Conservation (phyloP, 2,329 filamentous ascomycete species). For the Colletotrichum lentis region DNA sequence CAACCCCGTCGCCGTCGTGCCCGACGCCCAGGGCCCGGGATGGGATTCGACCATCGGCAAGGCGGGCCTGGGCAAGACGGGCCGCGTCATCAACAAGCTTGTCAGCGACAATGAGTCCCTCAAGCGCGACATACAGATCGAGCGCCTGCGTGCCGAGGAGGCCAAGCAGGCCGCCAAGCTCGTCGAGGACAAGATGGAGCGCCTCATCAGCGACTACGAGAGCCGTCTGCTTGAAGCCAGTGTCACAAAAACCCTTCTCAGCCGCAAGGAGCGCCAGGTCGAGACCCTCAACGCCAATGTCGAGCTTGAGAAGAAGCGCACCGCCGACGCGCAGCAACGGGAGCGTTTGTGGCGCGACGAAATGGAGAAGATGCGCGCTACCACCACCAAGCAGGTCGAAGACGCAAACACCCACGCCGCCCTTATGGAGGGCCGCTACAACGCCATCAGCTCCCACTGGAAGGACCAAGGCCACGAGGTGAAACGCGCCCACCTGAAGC, state of each 20-base stretch:
- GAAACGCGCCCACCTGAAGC: constrained; percentile 58
- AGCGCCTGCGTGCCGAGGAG: constrained; percentile 72
- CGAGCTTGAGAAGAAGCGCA: constrained; percentile 69
- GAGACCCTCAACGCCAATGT: constrained; percentile 71
- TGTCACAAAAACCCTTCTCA: constrained; percentile 74
- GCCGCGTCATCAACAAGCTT: constrained; percentile 80
- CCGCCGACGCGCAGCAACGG: constrained; percentile 65
- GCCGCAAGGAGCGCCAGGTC: constrained; percentile 77
- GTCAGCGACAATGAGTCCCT: constrained; percentile 82
- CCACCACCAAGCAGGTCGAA: constrained; percentile 70
- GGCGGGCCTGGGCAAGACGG: constrained; percentile 76
- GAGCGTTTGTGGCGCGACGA: constrained; percentile 70
- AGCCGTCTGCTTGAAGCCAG: constrained; percentile 73
- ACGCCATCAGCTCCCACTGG: constrained; percentile 71
- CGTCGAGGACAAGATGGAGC: constrained; percentile 75
- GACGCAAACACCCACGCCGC: constrained; percentile 70
- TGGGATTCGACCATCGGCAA: constrained; percentile 76
- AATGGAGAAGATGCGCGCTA: constrained; percentile 67
- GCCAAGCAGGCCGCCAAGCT: constrained; percentile 73
- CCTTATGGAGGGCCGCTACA: constrained; percentile 75
- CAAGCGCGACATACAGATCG: constrained; percentile 75
- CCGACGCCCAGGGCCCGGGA: constrained; percentile 48
- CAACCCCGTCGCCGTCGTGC: constrained; percentile 41
- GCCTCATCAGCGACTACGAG: constrained; percentile 73
- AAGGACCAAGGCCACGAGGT: constrained; percentile 71